Conservation (phyloP, 257 asterid species). For the Petunia secreta region DNA sequence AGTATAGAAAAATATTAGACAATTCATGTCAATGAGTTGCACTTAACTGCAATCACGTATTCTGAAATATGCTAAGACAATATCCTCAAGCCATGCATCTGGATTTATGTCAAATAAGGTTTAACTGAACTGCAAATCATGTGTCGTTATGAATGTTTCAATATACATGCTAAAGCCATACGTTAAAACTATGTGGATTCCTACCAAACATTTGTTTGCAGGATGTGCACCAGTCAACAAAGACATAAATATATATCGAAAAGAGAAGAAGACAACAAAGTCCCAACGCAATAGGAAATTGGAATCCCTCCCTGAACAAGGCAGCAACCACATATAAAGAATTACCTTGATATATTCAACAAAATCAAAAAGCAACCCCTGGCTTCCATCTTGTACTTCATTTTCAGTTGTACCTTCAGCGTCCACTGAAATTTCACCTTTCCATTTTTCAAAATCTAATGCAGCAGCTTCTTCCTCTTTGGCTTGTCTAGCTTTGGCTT, state of each 20-base stretch:
- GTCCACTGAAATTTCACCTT: conserved; percentile 87
- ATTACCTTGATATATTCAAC: conserved; percentile 91
- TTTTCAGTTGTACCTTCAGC: conserved; percentile 93
- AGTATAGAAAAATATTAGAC: conserved; percentile 30
- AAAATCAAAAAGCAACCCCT: conserved; percentile 77
- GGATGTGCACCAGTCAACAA: neutral
- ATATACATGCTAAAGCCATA: neutral
- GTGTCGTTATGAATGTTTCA: neutral
- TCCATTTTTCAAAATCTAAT: conserved; percentile 90
- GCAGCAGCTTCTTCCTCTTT: conserved; percentile 96
- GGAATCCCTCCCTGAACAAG: neutral
- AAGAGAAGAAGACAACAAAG: neutral
- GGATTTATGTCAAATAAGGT: neutral
- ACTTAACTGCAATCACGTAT: neutral
- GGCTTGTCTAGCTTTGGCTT: conserved; percentile 74
- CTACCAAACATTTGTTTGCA: neutral
- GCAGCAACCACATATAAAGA: neutral
- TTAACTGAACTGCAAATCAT: neutral
- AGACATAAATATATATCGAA: too few relatives aligned
- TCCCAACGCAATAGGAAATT: neutral
- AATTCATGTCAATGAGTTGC: neutral
- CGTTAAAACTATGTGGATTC: neutral
- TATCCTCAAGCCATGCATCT: neutral
- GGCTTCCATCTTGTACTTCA: conserved; percentile 78
- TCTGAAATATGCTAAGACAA: neutral